Base-by-base conservation (phyloP, 2,329 filamentous ascomycete species). In the Truncatella angustata region DNA sequence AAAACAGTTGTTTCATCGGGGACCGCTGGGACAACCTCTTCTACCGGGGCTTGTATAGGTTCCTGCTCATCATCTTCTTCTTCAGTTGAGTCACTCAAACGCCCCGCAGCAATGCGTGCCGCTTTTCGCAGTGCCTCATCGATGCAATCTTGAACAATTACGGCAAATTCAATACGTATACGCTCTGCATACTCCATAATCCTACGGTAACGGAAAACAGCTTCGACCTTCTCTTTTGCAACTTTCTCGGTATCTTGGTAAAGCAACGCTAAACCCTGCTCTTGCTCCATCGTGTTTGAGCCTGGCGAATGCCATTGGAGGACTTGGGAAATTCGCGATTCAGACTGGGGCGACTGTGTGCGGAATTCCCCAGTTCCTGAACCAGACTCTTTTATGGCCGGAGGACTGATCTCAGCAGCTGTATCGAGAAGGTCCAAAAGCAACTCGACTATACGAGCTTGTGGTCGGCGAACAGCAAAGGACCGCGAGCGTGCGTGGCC, bases 131-230 rank as follows among this genome's bases (percentile, higher is more conserved):
- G 81, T 7, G 94, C 94, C 56, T 91, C 91, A 54, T 95, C 87
- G 49, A 99, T 96, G 66, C 94, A 99, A 62, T 97, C 91, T 64
- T 97, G 91, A 2, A 99, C 93, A 53, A 97, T 79, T 23, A 95
- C 83, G 24, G 93, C 88, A 63, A 97, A 96, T 64, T 99, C 94
- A 43, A 97, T 82, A 4, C 95, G 89, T 57, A 99, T 96, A 28
- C 95, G 86, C 71, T 99, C 94, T 0, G 92, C 87, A 66, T 99
- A 99, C 68, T 99, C 94, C 28, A 99, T 86, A 47, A 97, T 96
- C 61, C 88, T 87, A 47, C 93, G 87, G 69, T 97, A 91, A 30
- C 94, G 88, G 58, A 95, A 85, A 5, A 97, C 90, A 4, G 93
- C 90, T 63, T 99, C 94, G 2, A 97, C 90, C 68, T 99, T 99